Conservation (phyloP, 2,329 filamentous ascomycete genomes). For the Colletotrichum tropicale region DNA sequence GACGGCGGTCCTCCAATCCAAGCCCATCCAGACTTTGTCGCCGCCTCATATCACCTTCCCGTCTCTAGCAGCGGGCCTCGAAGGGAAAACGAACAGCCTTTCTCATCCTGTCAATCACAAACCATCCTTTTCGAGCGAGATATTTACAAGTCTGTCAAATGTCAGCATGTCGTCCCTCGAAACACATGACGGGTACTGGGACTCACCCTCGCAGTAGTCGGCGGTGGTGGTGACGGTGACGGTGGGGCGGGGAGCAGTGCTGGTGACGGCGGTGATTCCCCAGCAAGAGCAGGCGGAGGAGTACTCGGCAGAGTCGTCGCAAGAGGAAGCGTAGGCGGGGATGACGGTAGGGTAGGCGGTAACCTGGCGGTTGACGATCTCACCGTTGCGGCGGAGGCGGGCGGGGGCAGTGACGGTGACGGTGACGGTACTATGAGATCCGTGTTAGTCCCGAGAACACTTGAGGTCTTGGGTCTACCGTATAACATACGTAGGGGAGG, state of each 20-base stretch:
- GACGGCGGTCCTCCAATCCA: not conserved
- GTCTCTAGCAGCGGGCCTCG: not conserved
- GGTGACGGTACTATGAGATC: constrained; percentile 36
- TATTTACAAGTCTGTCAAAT: not conserved
- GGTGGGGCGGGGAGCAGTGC: constrained; percentile 42
- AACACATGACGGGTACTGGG: not conserved
- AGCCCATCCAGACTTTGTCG: not conserved
- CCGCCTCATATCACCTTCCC: not conserved
- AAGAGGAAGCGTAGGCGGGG: constrained; percentile 45
- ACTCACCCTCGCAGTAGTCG: constrained; percentile 42
- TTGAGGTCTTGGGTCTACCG: not conserved
- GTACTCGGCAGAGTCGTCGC: constrained; percentile 36
- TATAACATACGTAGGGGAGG: constrained; percentile 40
- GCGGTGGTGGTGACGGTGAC: constrained; percentile 44
- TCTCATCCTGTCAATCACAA: not conserved
- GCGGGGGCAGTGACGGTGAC: constrained; percentile 35
- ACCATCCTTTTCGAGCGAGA: not conserved
- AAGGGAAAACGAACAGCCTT: not conserved
- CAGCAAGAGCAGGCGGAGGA: constrained; percentile 50
- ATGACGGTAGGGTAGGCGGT: constrained; percentile 35
- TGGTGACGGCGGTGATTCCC: constrained; percentile 43
- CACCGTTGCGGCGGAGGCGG: constrained; percentile 30
- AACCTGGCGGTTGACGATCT: constrained; percentile 30
- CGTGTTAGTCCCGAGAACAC: constrained; percentile 22
- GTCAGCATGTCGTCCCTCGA: not conserved